Base-by-base conservation (phyloP, 2,329 filamentous ascomycete species). In the Lachnellula cervina region DNA sequence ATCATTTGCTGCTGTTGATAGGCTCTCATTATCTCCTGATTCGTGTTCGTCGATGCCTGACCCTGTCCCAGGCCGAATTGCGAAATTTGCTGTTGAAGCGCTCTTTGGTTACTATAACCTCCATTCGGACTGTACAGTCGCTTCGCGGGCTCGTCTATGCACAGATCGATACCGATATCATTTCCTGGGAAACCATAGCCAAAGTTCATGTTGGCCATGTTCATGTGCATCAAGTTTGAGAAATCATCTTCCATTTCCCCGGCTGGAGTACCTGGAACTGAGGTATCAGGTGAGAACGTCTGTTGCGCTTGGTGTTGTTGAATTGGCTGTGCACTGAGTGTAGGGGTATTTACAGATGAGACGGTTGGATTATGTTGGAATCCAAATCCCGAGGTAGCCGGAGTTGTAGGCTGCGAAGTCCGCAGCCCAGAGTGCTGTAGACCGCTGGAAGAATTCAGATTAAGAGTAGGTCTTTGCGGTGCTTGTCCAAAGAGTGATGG, bases 261-360 rank as follows among this genome's bases (percentile, higher is more conserved):
- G 19, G 81, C 80, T 6, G 87, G 86, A 16, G 87, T 89, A 43
- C 85, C 84, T 17, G 87, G 85, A 50, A 82, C 79, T 44, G 86
- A 88, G 5, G 84, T 85, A 71, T 87, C 82, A 78, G 78, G 58
- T 14, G 69, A 69, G 52, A 71, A 68, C 28, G 61, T 62, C 23
- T 64, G 62, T 37, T 77, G 80, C 42, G 81, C 11, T 44, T 46
- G 80, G 57, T 77, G 80, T 43, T 83, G 80, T 55, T 80, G 77
- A 51, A 78, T 80, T 59, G 85, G 77, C 62, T 91, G 87, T 1
- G 90, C 90, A 57, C 88, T 88, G 56, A 97, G 80, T 0, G 92
- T 96, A 0, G 93, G 93, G 0, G 93, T 97, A 71, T 97, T 97
- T 54, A 97, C 93, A 3, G 92, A 97, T 3, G 94, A 99, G 17